Base-by-base conservation (phyloP, 2,329 filamentous ascomycete species). In the Aspergillus novofumigatus region DNA sequence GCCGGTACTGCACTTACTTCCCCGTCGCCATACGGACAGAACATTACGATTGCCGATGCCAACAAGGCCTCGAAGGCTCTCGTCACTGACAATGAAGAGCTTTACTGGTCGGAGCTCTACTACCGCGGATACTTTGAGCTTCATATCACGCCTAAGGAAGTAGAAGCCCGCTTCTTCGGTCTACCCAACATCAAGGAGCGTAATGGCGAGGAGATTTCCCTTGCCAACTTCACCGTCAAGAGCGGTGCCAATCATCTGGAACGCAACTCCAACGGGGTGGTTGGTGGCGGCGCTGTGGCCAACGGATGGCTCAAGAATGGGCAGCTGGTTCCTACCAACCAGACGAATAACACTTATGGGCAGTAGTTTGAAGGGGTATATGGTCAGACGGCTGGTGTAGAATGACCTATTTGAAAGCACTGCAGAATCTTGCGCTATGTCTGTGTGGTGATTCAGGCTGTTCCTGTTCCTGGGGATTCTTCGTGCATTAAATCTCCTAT, bases 41-140 rank as follows among this genome's bases (percentile, higher is more conserved):
- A 45, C 67, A 84, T 85, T 55, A 80, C 80, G 3, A 77, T 86
- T 49, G 73, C 73, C 0, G 69, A 71, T 1, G 83, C 83, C 1
- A 80, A 85, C 60, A 75, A 76, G 51, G 70, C 72, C 56, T 78
- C 78, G 2, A 62, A 77, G 44, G 21, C 42, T 25, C 44, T 47
- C 4, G 44, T 47, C 60, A 67, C 67, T 47, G 72, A 78, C 23
- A 91, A 89, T 70, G 73, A 77, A 0, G 86, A 88, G 69, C 76
- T 91, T 49, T 85, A 89, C 66, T 91, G 87, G 88, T 84, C 87
- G 63, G 88, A 91, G 56, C 71, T 86, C 7, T 91, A 88, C 70
- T 91, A 90, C 71, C 80, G 88, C 20, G 89, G 88, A 1, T 91
- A 91, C 74, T 90, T 85, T 63, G 82, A 88, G 66, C 75, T 91